Base-by-base conservation (phyloP, 257 asterid genomes). In the Solanum raphanifolium region DNA sequence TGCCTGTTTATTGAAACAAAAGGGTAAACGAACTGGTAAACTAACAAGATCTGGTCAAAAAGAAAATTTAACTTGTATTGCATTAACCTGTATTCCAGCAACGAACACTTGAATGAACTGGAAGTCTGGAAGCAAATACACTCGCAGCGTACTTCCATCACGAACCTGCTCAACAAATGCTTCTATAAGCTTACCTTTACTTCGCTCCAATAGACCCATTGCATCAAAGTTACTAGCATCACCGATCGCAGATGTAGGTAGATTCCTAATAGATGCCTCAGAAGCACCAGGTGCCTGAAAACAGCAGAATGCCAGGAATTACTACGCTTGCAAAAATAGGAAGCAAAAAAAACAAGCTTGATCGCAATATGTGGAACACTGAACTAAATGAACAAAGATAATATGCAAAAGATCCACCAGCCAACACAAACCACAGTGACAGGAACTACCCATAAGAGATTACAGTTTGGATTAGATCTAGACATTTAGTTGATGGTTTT, bases 121-220 rank as follows among this genome's bases (percentile, higher is more conserved):
- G 89, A 95, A 95, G 43, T 94, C 96, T 43, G 99, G 98, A 92
- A 97, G 99, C 93, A 97, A 92, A 90, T 95, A 95, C 69, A 93
- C 98, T 87, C 98, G 98, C 86, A 97, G 89, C 2, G 98, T 95
- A 95, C 98, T 97, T 89, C 99, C 99, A 93, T 95, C 98, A 41
- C 98, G 98, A 86, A 93, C 96, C 91, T 94, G 97, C 92, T 97
- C 98, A 87, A 97, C 98, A 69, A 95, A 89, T 88, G 98, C 99
- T 88, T 97, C 97, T 98, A 97, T 88, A 18, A 98, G 97, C 76
- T 93, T 93, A 23, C 99, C 99, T 91, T 93, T 97, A 88, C 92
- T 97, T 74, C 93, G 87, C 60, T 89, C 92, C 92, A 94, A 90
- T 39, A 97, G 92, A 60, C 94, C 98, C 97, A 91, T 90, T 31